Evolutionary conservation across 495 filamentous ascomycete species (phyloP), one percentile per base, ranked within the genome.

Genomic region (Penicillium coffeae): DNA sequence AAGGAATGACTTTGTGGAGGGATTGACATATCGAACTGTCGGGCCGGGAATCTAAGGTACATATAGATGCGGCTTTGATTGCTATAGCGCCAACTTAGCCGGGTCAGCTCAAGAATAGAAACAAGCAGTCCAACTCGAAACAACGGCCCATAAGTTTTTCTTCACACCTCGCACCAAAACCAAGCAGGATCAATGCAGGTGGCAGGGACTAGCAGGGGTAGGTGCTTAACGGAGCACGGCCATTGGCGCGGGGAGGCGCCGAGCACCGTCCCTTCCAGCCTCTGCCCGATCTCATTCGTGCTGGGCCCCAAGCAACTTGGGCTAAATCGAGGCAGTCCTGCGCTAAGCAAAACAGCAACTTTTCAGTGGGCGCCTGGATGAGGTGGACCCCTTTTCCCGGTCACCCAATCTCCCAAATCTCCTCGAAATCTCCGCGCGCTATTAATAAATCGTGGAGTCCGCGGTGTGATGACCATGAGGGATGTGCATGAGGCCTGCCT

Each of bases 311-410:
- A 57, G 45, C 48, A 33, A 56, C 42, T 54, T 62, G 45, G 50
- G 34, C 53, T 52, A 46, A 54, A 56, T 56, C 46, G 42, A 51
- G 50, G 51, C 39, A 42, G 45, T 50, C 44, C 38, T 42, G 61
- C 61, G 61, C 61, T 64, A 64, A 64, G 48, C 53, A 47, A 62
- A 62, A 62, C 58, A 62, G 37, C 49, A 32, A 39, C 27, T 35
- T 39, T 19, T 52, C 38, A 50, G 21, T 53, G 40, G 49, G 60
- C 58, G 43, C 46, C 50, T 38, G 40, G 20, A 15, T 43, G 42
- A 41, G 47, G 49, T 32, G 25, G 25, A 30, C 10, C 10, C 25
- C 25, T 30, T n/a, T 10, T 5, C 25, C 25, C 25, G 25, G 10
- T 30, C 25, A 10, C 25, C 25, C 25, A 30, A 30, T 30, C 25